These are phyloP conservation scores for Orbilia brochopaga DNA, from an alignment of 2,329 filamentous ascomycete genomes.

Conservation along the genomic window DNA sequence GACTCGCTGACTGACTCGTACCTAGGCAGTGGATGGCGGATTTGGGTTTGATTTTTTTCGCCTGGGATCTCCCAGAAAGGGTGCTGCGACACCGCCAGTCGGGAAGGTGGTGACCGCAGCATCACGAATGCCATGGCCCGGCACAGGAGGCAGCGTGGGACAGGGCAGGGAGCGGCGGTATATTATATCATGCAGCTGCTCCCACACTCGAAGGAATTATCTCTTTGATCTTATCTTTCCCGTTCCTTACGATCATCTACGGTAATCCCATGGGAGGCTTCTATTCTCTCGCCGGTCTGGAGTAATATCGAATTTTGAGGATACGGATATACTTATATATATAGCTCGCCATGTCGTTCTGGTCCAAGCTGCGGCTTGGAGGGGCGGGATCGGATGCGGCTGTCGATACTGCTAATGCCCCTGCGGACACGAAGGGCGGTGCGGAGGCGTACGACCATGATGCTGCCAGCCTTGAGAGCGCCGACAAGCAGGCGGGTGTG, in stretches of 20 bases:
- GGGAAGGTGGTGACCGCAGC: no score
- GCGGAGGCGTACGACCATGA: conserved; percentile 13
- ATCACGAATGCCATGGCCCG: no score
- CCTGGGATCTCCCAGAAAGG: not conserved
- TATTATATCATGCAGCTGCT: no score
- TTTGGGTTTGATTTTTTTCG: conserved; percentile 22
- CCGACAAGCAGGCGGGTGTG: conserved; percentile 60
- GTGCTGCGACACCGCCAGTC: no score
- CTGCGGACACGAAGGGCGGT: conserved; percentile 15
- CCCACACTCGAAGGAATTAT: conserved; percentile 24
- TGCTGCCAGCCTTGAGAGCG: conserved; percentile 33
- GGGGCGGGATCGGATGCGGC: conserved; percentile 12
- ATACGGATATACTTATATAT: no score
- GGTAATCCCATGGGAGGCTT: no score
- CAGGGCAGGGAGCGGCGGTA: no score
- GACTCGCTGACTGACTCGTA: no score
- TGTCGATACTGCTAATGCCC: not conserved
- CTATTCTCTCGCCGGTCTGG: no score
- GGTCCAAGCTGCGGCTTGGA: conserved; percentile 18
- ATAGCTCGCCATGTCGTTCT: conserved; percentile 21
- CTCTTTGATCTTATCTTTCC: conserved; percentile 48
- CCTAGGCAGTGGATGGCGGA: no score
- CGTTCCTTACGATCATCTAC: conserved; percentile 9
- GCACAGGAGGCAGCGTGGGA: no score
- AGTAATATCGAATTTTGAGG: no score